Base-by-base conservation (phyloP, 352 stramenopile genomes). In the Phytopythium montanum region DNA sequence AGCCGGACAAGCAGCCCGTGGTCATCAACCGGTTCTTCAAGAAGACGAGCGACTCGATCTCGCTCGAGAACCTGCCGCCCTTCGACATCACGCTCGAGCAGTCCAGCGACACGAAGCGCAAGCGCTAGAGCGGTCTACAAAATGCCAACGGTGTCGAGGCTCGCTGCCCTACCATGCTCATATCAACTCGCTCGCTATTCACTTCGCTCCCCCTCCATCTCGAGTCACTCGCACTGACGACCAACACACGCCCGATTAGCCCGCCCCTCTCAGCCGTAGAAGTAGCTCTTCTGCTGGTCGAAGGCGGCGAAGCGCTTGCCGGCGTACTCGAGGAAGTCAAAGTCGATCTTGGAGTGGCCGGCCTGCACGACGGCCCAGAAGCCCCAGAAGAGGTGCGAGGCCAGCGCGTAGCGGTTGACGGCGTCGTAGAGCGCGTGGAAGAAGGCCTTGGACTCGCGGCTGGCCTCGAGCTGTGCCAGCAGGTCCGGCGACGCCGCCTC, bases 361-460 rank as follows among this genome's bases (percentile, higher is more conserved):
- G 87, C 81, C 76, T 98, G 94, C 26, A 98, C 88, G 41, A 98
- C 61, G n/a, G 92, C 85, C 94, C 94, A 98, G 46, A 95, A 88
- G 57, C 89, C 92, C 94, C 94, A 98, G 61, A 97, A 98, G 16
- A 98, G 56, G 66, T 98, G 90, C 60, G 88, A 93, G 14, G 89
- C 85, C 31, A 97, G 72, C 31, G 92, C 78, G 67, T 94, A 98
- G 46, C 77, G 74, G 65, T 96, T 96, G 69, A 92, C 83, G 50
- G 81, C 75, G 52, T 88, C 76, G 56, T 96, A 88, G 10, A 97
- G 65, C 62, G 81, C 83, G 61, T 86, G 73, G 66, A 90, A 89
- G 61, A 96, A 96, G 6, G 73, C 82, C 67, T 96, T 91, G 55
- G 73, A 82, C 64, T 90, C 73, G 44, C 80, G 76, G 61, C 92